A percentile compares a stretch with the other conserved stretches of the same genome.
phyloP scores from a whole-genome alignment of 441 rosid species.

The Syzygium malaccense region DNA sequence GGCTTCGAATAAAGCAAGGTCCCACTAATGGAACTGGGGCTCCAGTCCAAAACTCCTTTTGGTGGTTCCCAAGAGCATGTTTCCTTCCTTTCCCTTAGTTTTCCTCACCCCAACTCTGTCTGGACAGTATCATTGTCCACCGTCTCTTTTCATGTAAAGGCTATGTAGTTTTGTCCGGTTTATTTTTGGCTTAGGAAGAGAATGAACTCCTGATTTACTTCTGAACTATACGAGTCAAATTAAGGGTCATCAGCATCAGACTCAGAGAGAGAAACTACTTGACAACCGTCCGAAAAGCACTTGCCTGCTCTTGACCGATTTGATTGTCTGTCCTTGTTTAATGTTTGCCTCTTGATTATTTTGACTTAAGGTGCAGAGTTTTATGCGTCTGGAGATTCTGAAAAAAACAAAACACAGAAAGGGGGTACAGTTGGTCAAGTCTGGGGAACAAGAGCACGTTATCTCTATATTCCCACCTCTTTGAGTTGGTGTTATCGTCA shows the following conservation, averaged over 20 bases:
- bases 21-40: neutral
- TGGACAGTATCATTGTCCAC: neutral
- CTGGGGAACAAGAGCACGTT: neutral
- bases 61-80: slow-evolving; percentile 5
- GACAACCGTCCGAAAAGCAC: neutral
- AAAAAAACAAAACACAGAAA: neutral
- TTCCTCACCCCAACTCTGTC: neutral
- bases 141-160: neutral
- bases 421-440: neutral
- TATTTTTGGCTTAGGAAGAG: neutral
- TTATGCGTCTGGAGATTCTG: neutral
- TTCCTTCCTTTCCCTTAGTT: neutral
- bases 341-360: neutral
- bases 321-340: neutral
- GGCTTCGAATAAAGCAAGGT: slow-evolving; percentile 13
- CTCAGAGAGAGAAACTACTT: neutral
- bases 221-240: neutral
- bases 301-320: neutral
- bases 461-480: neutral
- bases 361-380: neutral
- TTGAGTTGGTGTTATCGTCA: neutral
- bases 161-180: neutral
- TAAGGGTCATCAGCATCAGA: neutral
- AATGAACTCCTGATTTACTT: neutral
- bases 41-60: neutral